Evolutionary conservation across 208 protist genomes (phyloP).

Genomic region (Acanthamoeba castellanii): DNA sequence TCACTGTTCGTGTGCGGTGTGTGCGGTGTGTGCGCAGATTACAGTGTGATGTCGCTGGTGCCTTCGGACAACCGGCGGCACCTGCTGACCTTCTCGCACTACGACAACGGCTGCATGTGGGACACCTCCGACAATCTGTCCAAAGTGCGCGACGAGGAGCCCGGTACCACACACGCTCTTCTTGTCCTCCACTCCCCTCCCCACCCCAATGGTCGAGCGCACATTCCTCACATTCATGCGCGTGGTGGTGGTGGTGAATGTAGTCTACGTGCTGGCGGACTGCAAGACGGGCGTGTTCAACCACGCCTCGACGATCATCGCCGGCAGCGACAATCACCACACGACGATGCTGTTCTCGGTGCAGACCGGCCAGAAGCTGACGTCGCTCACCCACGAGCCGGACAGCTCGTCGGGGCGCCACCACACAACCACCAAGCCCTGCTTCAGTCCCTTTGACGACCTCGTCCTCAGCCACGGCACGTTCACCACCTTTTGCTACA

Average conservation of each 20-base stretch:
- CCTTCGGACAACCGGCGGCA: slow-evolving; percentile 46
- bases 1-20: background rate
- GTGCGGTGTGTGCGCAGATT: background rate
- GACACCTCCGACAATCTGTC: slow-evolving; percentile 27
- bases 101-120: slow-evolving; percentile 62
- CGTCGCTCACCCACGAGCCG: background rate
- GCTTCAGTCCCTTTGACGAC: slow-evolving; percentile 74
- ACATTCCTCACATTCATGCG: background rate
- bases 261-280: slow-evolving; percentile 33
- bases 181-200: background rate
- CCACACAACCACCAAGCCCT: background rate
- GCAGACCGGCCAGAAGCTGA: slow-evolving; percentile 50
- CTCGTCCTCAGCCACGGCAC: slow-evolving; percentile 69
- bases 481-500: background rate
- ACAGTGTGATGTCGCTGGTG: slow-evolving; percentile 46
- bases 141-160: slow-evolving; percentile 36
- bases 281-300: slow-evolving; percentile 64
- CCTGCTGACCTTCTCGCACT: slow-evolving; percentile 61
- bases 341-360: slow-evolving; percentile 55
- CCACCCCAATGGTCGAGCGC: background rate
- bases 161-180: background rate
- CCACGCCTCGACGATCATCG: slow-evolving; percentile 66
- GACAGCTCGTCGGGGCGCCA: background rate
- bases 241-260: background rate
- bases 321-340: slow-evolving; percentile 18